Conservation (phyloP, 352 stramenopile genomes). For the Discostella stelligera region DNA sequence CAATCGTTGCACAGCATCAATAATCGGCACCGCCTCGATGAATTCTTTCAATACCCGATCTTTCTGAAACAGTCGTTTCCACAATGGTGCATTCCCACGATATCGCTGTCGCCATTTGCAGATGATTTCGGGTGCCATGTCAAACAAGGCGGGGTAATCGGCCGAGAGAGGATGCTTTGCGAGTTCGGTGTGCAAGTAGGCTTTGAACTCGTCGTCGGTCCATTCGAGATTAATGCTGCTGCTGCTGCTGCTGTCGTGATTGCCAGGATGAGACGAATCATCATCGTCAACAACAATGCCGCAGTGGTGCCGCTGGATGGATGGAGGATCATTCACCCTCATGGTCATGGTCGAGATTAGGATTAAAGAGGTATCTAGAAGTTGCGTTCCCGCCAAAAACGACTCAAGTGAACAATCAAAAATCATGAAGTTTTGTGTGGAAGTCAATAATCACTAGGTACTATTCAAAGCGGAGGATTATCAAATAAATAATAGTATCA, state of each 20-base stretch:
- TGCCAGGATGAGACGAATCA: background rate
- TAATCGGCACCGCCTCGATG: constrained; percentile 56
- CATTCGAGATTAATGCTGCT: background rate
- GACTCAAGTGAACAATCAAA: too few species aligned
- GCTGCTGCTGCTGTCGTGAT: background rate
- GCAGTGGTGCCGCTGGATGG: too few species aligned
- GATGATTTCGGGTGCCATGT: constrained; percentile 27
- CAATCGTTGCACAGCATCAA: constrained; percentile 45
- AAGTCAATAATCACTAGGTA: too few species aligned
- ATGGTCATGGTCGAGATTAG: too few species aligned
- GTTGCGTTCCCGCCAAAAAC: too few species aligned
- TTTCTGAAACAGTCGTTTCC: constrained; percentile 53
- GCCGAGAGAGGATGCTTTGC: constrained; percentile 3
- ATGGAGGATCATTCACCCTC: too few species aligned
- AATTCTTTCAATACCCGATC: constrained; percentile 69
- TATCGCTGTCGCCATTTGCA: constrained; percentile 54
- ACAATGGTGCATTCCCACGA: constrained; percentile 47
- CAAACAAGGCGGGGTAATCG: constrained; percentile 19
- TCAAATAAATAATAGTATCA: too few species aligned
- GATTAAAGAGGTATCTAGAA: too few species aligned
- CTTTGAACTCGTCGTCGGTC: constrained; percentile 17
- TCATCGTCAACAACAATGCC: background rate
- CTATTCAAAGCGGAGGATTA: too few species aligned
- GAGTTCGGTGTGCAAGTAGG: constrained; percentile 9
- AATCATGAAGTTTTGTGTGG: too few species aligned